Evolutionary conservation across 2,329 filamentous ascomycete genomes (phyloP), one percentile per base, ranked within the genome.

Genomic region (Lasiodiplodia sp.): DNA sequence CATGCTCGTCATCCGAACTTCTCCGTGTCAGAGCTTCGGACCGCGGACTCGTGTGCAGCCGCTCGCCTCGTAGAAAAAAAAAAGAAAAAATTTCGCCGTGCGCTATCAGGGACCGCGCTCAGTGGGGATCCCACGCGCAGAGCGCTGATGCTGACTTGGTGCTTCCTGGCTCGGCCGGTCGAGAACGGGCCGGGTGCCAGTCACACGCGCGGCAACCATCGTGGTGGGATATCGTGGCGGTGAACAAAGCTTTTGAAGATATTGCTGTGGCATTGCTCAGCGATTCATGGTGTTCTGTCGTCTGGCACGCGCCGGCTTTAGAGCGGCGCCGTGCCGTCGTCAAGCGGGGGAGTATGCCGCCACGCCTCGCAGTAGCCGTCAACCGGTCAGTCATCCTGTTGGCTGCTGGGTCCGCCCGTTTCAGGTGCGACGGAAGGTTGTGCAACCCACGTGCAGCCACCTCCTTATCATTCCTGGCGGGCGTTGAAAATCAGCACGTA

Each of bases 181-280:
- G 60, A 64, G 60, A 64, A 64, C 60, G 60, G 60, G 60, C 60
- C 60, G 47, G 60, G n/a, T 64, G 11, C 58, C 31, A 64, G 47
- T 64, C 60, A 64, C 60, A 63, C 60, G 60, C 44, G 60, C 51
- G 60, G 47, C 47, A 12, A 52, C 60, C 60, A 64, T 40, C n/a
- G 60, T 52, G 60, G 60, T 52, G 44, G 60, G 23, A 51, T 52
- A 16, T 7, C 60, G 49, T 64, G 47, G 60, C 60, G 60, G 60
- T 64, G 60, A 52, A 52, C 51, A 64, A 38, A 64, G 60, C 60
- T 64, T 64, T 31, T 21, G 60, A 40, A 34, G 51, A 64, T 64
- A 52, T 64, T 51, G 60, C 23, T 40, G 11, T 38, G 38, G 23
- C 38, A 21, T 40, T 40, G 31, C 57, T 31, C 57, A 31, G 47